Evolutionary conservation across 345 rosid genomes (phyloP).

Genomic region (Balakata baccata): DNA sequence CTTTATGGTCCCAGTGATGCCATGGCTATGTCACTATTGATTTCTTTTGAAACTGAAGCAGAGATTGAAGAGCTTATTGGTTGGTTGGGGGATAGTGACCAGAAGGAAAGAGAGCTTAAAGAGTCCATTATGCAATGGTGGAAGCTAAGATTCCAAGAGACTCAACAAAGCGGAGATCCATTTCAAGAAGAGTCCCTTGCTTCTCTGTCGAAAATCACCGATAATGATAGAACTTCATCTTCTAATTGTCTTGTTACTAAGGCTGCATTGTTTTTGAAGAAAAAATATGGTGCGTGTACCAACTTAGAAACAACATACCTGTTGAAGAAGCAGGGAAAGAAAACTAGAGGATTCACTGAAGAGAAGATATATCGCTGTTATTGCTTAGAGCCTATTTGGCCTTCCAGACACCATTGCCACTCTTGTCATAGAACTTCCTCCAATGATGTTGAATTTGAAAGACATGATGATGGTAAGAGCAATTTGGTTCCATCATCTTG

Average conservation of each 20-base stretch:
- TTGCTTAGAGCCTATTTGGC: slow-evolving; percentile 82
- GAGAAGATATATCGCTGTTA: slow-evolving; percentile 61
- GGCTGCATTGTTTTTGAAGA: slow-evolving; percentile 66
- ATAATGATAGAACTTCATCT: slow-evolving; percentile 26
- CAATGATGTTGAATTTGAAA: slow-evolving; percentile 49
- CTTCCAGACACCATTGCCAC: slow-evolving; percentile 70
- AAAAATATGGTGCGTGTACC: slow-evolving; percentile 56
- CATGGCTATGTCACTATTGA: slow-evolving; percentile 38
- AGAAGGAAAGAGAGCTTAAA: slow-evolving; percentile 71
- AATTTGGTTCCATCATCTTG: slow-evolving; percentile 33
- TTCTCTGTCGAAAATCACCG: slow-evolving; percentile 10
- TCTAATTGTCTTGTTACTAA: slow-evolving; percentile 51
- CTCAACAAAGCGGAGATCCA: slow-evolving; percentile 32
- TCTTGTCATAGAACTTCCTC: slow-evolving; percentile 67
- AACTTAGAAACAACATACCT: slow-evolving; percentile 39
- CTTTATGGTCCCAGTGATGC: slow-evolving; percentile 37
- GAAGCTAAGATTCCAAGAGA: slow-evolving; percentile 52
- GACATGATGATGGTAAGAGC: slow-evolving; percentile 62
- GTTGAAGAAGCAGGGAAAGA: slow-evolving; percentile 43
- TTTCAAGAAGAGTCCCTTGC: slow-evolving; percentile 31
- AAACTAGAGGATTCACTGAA: slow-evolving; percentile 38
- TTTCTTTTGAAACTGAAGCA: slow-evolving; percentile 60
- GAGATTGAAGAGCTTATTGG: slow-evolving; percentile 65
- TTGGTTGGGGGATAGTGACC: slow-evolving; percentile 65
- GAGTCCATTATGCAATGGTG: slow-evolving; percentile 61